Percentiles rank a stretch among this genome's conserved stretches.
These are phyloP conservation scores for Tritrichomonas foetus DNA, from an alignment of 208 protist species.

Conservation along the genomic window DNA sequence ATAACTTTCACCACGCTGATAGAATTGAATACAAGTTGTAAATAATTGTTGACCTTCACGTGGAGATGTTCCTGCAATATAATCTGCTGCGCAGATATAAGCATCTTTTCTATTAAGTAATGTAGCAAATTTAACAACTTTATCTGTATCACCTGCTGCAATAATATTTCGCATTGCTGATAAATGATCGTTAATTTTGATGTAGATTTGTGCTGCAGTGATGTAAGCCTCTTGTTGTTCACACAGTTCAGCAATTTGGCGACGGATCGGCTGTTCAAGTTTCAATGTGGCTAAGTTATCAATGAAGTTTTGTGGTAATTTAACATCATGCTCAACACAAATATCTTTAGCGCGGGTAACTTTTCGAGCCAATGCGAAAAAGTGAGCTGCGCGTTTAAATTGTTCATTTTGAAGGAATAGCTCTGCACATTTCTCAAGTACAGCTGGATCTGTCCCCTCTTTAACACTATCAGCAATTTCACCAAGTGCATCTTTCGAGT, in stretches of 20 bases:
- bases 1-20: not conserved
- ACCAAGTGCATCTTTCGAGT: not conserved
- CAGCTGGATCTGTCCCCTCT: not conserved
- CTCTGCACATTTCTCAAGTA: not conserved
- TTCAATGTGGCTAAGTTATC: not conserved
- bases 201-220: not conserved
- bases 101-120: not conserved
- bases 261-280: not conserved
- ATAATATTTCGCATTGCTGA: conserved; percentile 11
- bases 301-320: not conserved
- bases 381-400: not conserved
- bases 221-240: not conserved
- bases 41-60: not conserved
- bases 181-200: not conserved
- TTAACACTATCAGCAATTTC: not conserved
- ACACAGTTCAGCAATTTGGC: not conserved
- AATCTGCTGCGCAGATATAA: not conserved
- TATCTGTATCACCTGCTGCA: not conserved
- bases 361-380: not conserved
- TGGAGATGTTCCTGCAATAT: not conserved
- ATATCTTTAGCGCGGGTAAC: not conserved
- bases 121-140: not conserved
- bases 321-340: not conserved
- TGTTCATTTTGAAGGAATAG: not conserved
- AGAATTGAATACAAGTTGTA: not conserved